Percentiles rank a stretch among this genome's conserved stretches.
Evolutionary conservation across 208 protist genomes (phyloP).

Genomic region (Phytomonas sp.): DNA sequence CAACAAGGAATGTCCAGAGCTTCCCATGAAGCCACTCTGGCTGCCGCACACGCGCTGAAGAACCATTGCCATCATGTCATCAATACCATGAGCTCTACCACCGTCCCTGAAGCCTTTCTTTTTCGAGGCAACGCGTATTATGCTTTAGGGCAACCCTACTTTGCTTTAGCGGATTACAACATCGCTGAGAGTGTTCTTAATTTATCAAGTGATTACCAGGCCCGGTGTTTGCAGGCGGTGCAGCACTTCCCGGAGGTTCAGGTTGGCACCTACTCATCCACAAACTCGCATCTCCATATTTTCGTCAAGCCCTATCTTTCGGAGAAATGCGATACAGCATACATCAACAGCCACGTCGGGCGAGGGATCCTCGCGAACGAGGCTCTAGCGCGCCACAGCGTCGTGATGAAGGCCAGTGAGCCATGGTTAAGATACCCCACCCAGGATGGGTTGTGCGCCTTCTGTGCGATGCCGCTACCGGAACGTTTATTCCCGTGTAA

Average conservation of each 20-base stretch:
- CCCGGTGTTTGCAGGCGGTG: slow-evolving; percentile 35
- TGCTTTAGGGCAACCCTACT: slow-evolving; percentile 69
- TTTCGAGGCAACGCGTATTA: slow-evolving; percentile 85
- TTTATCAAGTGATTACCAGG: slow-evolving; percentile 52
- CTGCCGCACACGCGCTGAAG: slow-evolving; percentile 47
- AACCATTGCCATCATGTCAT: slow-evolving; percentile 73
- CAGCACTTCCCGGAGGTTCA: slow-evolving; percentile 50
- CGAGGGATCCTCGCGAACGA: slow-evolving; percentile 49
- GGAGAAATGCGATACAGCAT: slow-evolving; percentile 29
- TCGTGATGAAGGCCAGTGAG: slow-evolving; percentile 27
- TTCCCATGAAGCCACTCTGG: slow-evolving; percentile 18
- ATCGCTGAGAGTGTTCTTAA: slow-evolving; percentile 51
- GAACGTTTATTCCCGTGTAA: slow-evolving; percentile 58
- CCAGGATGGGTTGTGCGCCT: slow-evolving; percentile 46
- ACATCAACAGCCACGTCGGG: slow-evolving; percentile 26
- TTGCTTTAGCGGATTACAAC: slow-evolving; percentile 81
- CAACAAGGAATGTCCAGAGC: background rate
- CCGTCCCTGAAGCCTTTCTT: slow-evolving; percentile 74
- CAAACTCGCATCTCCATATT: slow-evolving; percentile 67
- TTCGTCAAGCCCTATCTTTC: slow-evolving; percentile 63
- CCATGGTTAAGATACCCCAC: slow-evolving; percentile 73
- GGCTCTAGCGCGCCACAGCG: slow-evolving; percentile 20
- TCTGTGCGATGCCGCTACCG: slow-evolving; percentile 47
- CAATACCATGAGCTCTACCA: slow-evolving; percentile 60
- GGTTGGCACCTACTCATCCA: slow-evolving; percentile 41